A percentile compares a stretch with the other conserved stretches of the same genome.
Conservation (phyloP, 2,329 filamentous ascomycete species). For the Aureobasidium sp. region DNA sequence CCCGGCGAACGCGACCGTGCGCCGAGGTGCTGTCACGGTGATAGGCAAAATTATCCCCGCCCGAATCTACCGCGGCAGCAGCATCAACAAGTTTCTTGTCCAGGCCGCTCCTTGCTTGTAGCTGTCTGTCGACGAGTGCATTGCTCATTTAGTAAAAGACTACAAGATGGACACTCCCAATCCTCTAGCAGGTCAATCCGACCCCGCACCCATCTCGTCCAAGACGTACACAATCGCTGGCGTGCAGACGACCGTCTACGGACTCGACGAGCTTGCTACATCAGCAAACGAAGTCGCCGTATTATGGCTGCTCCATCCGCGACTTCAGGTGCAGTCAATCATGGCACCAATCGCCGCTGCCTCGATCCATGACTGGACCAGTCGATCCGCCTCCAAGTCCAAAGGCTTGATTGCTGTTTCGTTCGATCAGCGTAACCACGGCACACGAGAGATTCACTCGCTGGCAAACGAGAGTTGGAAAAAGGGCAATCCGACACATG, state of each 20-base stretch:
- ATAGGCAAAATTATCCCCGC: background rate
- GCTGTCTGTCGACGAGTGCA: background rate
- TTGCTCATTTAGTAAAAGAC: no score
- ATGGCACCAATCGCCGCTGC: conserved; percentile 72
- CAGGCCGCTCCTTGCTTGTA: background rate
- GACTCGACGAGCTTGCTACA: conserved; percentile 62
- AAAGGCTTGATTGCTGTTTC: conserved; percentile 69
- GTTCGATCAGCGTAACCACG: conserved; percentile 94
- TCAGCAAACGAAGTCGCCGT: conserved; percentile 56
- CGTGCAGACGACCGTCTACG: conserved; percentile 72
- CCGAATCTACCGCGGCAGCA: conserved; percentile 1
- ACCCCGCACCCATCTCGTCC: conserved; percentile 47
- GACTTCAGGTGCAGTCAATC: conserved; percentile 59
- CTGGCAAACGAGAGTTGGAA: conserved; percentile 72
- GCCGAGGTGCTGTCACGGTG: background rate
- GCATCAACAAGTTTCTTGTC: background rate
- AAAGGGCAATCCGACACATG: conserved; percentile 70
- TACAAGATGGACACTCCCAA: conserved; percentile 3
- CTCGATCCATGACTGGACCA: conserved; percentile 62
- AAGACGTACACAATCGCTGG: conserved; percentile 67
- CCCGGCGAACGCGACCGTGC: conserved; percentile 12
- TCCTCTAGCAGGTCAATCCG: background rate
- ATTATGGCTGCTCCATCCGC: conserved; percentile 87
- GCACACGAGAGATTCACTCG: conserved; percentile 60
- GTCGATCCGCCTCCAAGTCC: conserved; percentile 28